A percentile compares a stretch with the other conserved stretches of the same genome.
phyloP scores from a whole-genome alignment of 768 basidiomycete species.

The Cubamyces sp. region DNA sequence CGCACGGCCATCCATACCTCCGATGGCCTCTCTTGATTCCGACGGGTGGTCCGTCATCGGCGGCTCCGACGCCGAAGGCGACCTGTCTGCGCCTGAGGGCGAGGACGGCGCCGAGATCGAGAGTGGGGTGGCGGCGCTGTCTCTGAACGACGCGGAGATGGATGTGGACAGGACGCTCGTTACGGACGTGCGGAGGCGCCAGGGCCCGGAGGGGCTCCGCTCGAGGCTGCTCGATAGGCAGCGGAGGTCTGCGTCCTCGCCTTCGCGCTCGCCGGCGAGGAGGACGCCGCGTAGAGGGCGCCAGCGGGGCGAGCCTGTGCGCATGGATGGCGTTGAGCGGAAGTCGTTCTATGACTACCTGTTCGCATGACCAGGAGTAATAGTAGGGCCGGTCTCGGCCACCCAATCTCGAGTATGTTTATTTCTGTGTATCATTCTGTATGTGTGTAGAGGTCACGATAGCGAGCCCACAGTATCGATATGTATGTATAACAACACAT shows the following conservation, averaged over 20 bases:
- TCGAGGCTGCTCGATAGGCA: conserved; percentile 38
- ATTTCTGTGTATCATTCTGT: too few species aligned
- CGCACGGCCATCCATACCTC: conserved; percentile 17
- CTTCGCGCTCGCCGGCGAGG: conserved; percentile 57
- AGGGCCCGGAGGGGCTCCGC: conserved; percentile 33
- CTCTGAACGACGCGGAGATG: conserved; percentile 37
- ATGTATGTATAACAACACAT: conserved; percentile 1
- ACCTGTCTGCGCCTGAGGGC: conserved; percentile 18
- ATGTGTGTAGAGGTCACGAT: neutral
- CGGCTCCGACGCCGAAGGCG: conserved; percentile 33
- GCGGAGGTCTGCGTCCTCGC: conserved; percentile 51
- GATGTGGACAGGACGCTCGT: conserved; percentile 32
- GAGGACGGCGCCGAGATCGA: conserved; percentile 35
- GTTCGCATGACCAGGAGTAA: conserved; percentile 28
- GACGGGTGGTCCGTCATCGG: conserved; percentile 46
- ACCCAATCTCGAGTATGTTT: too few species aligned
- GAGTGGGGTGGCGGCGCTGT: conserved; percentile 37
- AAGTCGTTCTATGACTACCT: conserved; percentile 35
- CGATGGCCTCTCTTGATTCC: conserved; percentile 25
- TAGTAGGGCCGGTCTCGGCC: too few species aligned
- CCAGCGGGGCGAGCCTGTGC: conserved; percentile 23
- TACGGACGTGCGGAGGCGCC: conserved; percentile 27
- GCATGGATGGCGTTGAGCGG: conserved; percentile 1
- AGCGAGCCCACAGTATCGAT: neutral
- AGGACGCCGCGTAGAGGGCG: conserved; percentile 32